These are phyloP conservation scores for Cucumis melo DNA, from an alignment of 306 rosid genomes.

Conservation along the genomic window DNA sequence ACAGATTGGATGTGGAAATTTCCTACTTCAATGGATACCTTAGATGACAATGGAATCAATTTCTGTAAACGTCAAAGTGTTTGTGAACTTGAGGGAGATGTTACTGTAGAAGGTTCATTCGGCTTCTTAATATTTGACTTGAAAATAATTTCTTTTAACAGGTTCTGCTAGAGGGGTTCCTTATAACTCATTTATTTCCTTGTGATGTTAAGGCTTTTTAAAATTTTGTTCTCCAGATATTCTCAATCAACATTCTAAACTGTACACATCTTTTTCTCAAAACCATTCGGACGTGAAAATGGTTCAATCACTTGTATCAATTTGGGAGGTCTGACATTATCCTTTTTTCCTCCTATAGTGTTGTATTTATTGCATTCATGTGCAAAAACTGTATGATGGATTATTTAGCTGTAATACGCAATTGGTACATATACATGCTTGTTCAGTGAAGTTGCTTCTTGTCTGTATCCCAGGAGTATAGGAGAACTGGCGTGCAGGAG, in stretches of 20 bases:
- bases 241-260: slow-evolving; percentile 56
- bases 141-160: neutral
- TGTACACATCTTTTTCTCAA: slow-evolving; percentile 79
- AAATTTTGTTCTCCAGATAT: slow-evolving; percentile 43
- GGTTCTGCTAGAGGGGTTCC: neutral
- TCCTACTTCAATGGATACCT: slow-evolving; percentile 25
- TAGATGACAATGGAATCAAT: slow-evolving; percentile 20
- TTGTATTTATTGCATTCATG: neutral
- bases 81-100: slow-evolving; percentile 89
- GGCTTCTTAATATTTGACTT: slow-evolving; percentile 2
- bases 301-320: slow-evolving; percentile 89
- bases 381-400: neutral
- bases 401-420: neutral
- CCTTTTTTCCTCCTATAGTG: neutral
- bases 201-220: neutral
- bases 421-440: slow-evolving; percentile 8
- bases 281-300: slow-evolving; percentile 56
- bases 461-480: slow-evolving; percentile 41
- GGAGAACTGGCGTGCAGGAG: slow-evolving; percentile 44
- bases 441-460: slow-evolving; percentile 3
- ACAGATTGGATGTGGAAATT: slow-evolving; percentile 52
- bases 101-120: slow-evolving; percentile 61
- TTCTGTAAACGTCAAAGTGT: slow-evolving; percentile 53
- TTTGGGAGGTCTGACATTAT: slow-evolving; percentile 63
- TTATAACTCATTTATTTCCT: neutral